Base-by-base conservation (phyloP, 441 rosid species). In the Erodium texanum region DNA sequence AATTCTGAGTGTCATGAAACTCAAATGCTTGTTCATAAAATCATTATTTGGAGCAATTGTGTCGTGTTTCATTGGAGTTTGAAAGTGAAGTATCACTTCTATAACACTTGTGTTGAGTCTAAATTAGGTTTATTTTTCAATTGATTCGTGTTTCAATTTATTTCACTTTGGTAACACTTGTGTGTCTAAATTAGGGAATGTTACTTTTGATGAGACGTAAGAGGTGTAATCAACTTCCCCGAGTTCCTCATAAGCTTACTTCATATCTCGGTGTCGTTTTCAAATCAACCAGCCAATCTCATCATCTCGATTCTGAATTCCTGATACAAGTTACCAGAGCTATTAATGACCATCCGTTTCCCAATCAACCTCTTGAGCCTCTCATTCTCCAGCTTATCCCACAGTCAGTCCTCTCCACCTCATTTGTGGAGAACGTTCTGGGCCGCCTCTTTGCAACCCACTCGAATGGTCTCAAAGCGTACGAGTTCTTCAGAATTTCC, bases 361-460 rank as follows among this genome's bases (percentile, higher is more conserved):
- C 96, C 1, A 58, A 77, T 7, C 75, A 80, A 29, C 89, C 87
- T 0, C 79, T 90, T 34, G 82, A 74, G 14, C 88, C 86, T 10
- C 63, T 73, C 41, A 78, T 90, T 38, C 29, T 64, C 24, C 75
- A 75, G 18, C 84, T 79, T 59, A 67, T 89, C 68, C 82, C 82
- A 0, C 70, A 75, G 0, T n/a, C 63, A 0, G n/a, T 76, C 22
- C 78, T 87, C 4, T 84, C 96, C 27, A 22, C 77, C 0, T 24
- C 59, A 32, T 74, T 84, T 10, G 84, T 85, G 14, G 94, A 92
- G 36, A 75, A 80, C 48, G 86, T 89, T 59, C 97, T 93, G n/a
- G 97, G 95, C 65, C 84, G 84, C 52, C 93, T 93, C 70, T 93
- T 93, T 64, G 89, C 89, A 4, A 83, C 92, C 15, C 97, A 93